Evolutionary conservation across 2,329 filamentous ascomycete genomes (phyloP).

Genomic region (Stagonosporopsis rhizophila): DNA sequence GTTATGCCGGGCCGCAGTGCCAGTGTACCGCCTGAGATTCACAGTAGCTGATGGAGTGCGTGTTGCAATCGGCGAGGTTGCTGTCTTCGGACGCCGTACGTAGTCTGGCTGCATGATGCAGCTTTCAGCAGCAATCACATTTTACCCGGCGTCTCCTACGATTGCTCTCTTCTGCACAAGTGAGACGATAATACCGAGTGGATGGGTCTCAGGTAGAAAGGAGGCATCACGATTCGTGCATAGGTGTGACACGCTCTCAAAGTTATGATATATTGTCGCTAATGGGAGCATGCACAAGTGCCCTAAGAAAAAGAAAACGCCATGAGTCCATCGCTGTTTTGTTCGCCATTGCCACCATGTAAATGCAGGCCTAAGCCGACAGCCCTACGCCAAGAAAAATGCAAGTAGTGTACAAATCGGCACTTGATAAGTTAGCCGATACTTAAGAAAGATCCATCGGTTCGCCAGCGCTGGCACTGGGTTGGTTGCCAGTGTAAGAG

Average conservation of each 20-base stretch:
- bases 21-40: neutral
- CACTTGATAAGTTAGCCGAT: neutral
- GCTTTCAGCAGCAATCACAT: neutral
- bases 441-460: slow-evolving; percentile 31
- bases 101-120: neutral
- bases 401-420: slow-evolving; percentile 16
- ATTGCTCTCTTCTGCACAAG: neutral
- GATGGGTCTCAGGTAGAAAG: neutral
- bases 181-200: neutral
- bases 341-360: slow-evolving; percentile 12
- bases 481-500: neutral
- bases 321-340: slow-evolving; percentile 15
- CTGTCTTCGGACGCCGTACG: neutral
- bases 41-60: neutral
- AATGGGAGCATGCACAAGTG: neutral
- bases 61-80: neutral
- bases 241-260: neutral
- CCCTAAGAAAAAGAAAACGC: slow-evolving; percentile 1
- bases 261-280: neutral
- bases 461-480: slow-evolving; percentile 18
- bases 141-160: neutral
- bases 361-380: slow-evolving; percentile 19
- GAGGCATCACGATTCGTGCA: neutral
- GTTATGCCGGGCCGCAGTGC: neutral
- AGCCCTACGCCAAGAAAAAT: slow-evolving; percentile 13